Evolutionary conservation across 2,329 filamentous ascomycete species (phyloP).

Genomic region (Orbilia blumenaviensis): DNA sequence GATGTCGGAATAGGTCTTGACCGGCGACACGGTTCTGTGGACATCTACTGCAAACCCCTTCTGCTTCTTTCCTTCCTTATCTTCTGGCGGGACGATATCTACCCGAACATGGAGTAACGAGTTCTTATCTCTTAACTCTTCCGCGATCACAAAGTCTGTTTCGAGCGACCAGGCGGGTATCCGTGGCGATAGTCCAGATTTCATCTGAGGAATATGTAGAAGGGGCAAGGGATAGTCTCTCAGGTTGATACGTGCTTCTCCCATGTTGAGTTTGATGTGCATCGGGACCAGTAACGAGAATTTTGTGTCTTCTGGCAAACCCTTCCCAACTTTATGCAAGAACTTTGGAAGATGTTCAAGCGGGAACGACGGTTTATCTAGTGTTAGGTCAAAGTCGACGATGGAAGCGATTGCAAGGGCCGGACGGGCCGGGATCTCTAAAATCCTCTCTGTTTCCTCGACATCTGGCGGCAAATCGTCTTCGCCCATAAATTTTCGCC

Average conservation of each 20-base stretch:
- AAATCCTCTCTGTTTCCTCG: slow-evolving; percentile 82
- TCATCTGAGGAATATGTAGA: slow-evolving; percentile 85
- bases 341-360: slow-evolving; percentile 82
- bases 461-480: slow-evolving; percentile 83
- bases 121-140: slow-evolving; percentile 84
- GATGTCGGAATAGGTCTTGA: slow-evolving; percentile 96
- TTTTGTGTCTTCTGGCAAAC: slow-evolving; percentile 89
- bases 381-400: slow-evolving; percentile 81
- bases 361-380: slow-evolving; percentile 94
- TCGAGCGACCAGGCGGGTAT: slow-evolving; percentile 83
- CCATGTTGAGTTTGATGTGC: slow-evolving; percentile 87
- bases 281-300: slow-evolving; percentile 91
- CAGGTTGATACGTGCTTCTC: slow-evolving; percentile 84
- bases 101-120: slow-evolving; percentile 83
- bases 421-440: slow-evolving; percentile 84
- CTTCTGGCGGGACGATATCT: slow-evolving; percentile 79
- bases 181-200: slow-evolving; percentile 78
- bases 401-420: slow-evolving; percentile 82
- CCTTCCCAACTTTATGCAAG: slow-evolving; percentile 89
- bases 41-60: slow-evolving; percentile 85
- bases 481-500: slow-evolving; percentile 80
- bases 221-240: slow-evolving; percentile 94
- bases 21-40: slow-evolving; percentile 86
- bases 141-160: slow-evolving; percentile 93
- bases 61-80: slow-evolving; percentile 65